These are phyloP conservation scores for Myxozyma udenii DNA, from an alignment of 805 yeast genomes.

Conservation along the genomic window DNA sequence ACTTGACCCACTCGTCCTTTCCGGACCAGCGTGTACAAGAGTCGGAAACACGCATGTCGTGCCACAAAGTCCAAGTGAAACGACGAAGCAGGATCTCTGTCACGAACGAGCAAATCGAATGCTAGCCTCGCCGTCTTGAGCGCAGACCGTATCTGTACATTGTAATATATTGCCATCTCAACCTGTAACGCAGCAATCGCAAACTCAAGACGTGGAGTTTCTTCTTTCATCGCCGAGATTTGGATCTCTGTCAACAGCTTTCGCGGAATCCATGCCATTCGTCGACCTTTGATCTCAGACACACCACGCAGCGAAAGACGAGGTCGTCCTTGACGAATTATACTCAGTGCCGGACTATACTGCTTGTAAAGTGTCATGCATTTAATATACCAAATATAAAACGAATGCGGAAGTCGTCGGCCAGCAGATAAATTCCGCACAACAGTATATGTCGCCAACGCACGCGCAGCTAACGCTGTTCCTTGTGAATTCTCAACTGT, in stretches of 20 bases:
- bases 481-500: background rate
- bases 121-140: background rate
- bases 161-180: background rate
- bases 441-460: background rate
- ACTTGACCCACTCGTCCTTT: background rate
- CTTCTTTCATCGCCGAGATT: background rate
- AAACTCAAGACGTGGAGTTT: background rate
- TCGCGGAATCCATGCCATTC: background rate
- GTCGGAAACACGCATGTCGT: background rate
- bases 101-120: background rate
- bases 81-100: background rate
- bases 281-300: background rate
- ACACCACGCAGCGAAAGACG: background rate
- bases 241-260: background rate
- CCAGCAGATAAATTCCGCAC: background rate
- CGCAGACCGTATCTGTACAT: background rate
- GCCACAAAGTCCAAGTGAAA: background rate
- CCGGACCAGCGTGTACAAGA: background rate
- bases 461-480: background rate
- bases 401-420: background rate
- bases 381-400: conserved; percentile 10
- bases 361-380: conserved; percentile 4
- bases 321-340: background rate
- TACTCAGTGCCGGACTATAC: conserved; percentile 5
- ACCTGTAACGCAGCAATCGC: background rate